Evolutionary conservation across 2,329 filamentous ascomycete species (phyloP).

Genomic region (Xylariales sp.): DNA sequence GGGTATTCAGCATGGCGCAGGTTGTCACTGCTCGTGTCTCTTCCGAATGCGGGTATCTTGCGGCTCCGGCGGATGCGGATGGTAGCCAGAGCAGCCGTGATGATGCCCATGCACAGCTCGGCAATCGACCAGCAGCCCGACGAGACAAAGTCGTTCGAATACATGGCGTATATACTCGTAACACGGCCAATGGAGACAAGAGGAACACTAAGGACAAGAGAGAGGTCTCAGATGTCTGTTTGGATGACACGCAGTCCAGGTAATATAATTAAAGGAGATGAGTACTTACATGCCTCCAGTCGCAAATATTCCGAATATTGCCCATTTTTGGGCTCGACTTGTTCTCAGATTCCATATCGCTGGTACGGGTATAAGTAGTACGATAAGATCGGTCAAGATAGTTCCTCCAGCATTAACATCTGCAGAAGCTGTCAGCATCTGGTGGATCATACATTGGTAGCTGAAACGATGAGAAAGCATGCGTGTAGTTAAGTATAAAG

Average conservation of each 20-base stretch:
- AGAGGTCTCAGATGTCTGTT: not conserved
- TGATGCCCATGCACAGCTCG: conserved; percentile 4
- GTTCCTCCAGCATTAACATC: conserved; percentile 22
- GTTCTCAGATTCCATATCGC: conserved; percentile 18
- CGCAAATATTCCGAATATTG: conserved; percentile 21
- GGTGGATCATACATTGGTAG: not conserved
- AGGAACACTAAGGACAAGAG: conserved; percentile 13
- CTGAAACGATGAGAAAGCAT: not conserved
- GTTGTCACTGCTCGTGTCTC: not conserved
- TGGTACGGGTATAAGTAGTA: conserved; percentile 20
- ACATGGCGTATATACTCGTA: not conserved
- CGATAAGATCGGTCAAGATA: conserved; percentile 20
- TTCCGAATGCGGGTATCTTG: conserved; percentile 1
- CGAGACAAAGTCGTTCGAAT: not conserved
- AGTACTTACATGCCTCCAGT: conserved; percentile 23
- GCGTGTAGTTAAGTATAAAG: too few relatives aligned
- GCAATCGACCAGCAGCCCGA: not conserved
- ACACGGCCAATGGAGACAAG: conserved; percentile 18
- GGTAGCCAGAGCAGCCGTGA: conserved; percentile 2
- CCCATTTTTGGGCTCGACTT: conserved; percentile 13
- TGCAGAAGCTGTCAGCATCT: conserved; percentile 9
- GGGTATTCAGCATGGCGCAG: too few relatives aligned
- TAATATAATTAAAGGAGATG: not conserved
- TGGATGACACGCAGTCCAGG: not conserved
- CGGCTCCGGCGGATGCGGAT: conserved; percentile 3